Base-by-base conservation (phyloP, 176 grass and related monocot species). In the Zea luxurians region DNA sequence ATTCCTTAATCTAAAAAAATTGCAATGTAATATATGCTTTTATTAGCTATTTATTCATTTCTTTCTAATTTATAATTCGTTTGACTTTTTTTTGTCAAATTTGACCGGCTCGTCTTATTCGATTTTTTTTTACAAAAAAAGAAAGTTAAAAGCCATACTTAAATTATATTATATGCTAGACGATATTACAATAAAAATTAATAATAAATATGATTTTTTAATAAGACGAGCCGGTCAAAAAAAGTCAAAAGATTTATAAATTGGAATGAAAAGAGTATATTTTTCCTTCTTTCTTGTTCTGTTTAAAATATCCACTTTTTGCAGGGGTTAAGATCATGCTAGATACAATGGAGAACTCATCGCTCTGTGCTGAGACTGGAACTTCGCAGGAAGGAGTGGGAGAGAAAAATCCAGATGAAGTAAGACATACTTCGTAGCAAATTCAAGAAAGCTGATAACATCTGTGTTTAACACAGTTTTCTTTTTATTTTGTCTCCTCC, bases 261-360 rank as follows among this genome's bases (percentile, higher is more conserved):
- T 27, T 27, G 0, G 27, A 27, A 27, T 1, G 27, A 1, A 27
- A 27, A 1, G 27, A 27, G 27, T 27, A 27, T 27, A 0, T 27
- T 27, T 53, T 66, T 60, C 36, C 13, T 40, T 16, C 10, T 65
- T 81, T 74, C 4, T 71, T 70, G 37, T 73, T 72, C 47, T 78
- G 2, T 37, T 85, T 52, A 64, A 64, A 57, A 74, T 61, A 64
- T 35, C 16, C 61, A 40, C 47, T 68, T 68, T n/a, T 64, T 77
- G 45, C 76, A 90, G 89, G 47, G 48, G 38, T 37, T 73, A 77
- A 86, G 21, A 83, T 27, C 49, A 73, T 48, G 9, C 70, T 43
- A 15, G 80, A 53, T 71, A 46, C 17, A 68, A 35, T 46, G 17
- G 72, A 81, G n/a, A 84, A 6, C 16, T 21, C 47, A 52, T 42